Percentiles rank a stretch among this genome's conserved stretches.
phyloP scores from a whole-genome alignment of 2,329 filamentous ascomycete genomes.

The Trichoderma cornu-damae region DNA sequence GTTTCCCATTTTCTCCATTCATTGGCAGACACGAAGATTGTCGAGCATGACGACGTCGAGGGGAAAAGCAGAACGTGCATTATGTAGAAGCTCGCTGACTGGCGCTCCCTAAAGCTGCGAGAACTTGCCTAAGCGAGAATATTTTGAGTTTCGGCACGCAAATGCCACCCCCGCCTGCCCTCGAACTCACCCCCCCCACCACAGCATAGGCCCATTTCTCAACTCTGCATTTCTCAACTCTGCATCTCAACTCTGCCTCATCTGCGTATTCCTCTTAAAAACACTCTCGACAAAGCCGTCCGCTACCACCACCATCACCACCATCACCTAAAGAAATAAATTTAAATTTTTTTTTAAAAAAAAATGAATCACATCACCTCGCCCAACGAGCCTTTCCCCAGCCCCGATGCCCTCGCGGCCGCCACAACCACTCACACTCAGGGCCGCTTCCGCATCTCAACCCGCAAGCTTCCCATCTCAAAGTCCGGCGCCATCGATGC shows the following conservation, averaged over 20 bases:
- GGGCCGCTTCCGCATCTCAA: slow-evolving; percentile 67
- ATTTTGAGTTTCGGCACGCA: background rate
- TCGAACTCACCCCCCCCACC: slow-evolving; percentile 14
- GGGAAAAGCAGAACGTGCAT: too few species aligned
- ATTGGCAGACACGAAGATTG: too few species aligned
- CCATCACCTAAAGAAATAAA: too few species aligned
- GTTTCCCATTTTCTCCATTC: too few species aligned
- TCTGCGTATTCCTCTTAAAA: slow-evolving; percentile 2
- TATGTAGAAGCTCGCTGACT: too few species aligned
- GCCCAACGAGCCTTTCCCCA: slow-evolving; percentile 51
- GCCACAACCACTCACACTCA: slow-evolving; percentile 56
- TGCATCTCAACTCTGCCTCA: background rate
- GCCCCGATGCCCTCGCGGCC: slow-evolving; percentile 43
- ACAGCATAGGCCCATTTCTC: too few species aligned
- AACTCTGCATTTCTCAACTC: background rate
- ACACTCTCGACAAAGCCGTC: background rate
- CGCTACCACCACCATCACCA: slow-evolving; percentile 14
- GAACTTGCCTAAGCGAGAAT: background rate
- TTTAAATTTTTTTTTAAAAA: too few species aligned
- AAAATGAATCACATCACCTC: slow-evolving; percentile 40
- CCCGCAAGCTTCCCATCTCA: slow-evolving; percentile 89
- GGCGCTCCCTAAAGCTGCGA: background rate
- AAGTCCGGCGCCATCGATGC: slow-evolving; percentile 85
- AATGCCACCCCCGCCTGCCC: slow-evolving; percentile 8
- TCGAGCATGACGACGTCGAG: too few species aligned